Conservation (phyloP, 305 asterid genomes). For the Plantago coronopus region DNA sequence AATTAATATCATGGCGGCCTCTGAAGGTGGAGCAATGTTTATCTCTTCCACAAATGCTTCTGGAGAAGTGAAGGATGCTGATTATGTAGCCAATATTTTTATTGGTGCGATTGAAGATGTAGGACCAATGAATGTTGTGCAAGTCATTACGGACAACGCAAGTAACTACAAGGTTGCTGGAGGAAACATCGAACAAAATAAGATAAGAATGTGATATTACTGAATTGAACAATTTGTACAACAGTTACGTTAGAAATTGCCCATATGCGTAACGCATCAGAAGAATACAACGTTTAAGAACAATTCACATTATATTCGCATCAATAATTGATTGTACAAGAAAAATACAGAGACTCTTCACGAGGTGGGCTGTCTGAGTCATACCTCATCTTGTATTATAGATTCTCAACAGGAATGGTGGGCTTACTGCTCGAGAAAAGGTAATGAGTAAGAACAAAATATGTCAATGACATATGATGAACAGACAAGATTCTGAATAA, state of each 20-base stretch:
- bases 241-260: no score
- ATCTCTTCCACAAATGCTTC: background rate
- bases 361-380: constrained; percentile 41
- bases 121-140: background rate
- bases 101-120: background rate
- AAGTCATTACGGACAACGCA: background rate
- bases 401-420: constrained; percentile 18
- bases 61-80: background rate
- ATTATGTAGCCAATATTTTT: background rate
- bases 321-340: no score
- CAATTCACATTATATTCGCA: no score
- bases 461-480: background rate
- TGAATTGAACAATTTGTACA: no score
- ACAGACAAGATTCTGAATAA: background rate
- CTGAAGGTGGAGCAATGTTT: background rate
- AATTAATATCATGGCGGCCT: background rate
- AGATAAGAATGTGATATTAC: no score
- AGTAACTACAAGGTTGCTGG: background rate
- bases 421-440: background rate
- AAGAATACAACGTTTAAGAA: no score
- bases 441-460: background rate
- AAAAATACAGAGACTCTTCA: no score
- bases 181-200: background rate
- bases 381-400: constrained; percentile 33
- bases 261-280: no score